These are phyloP conservation scores for Phycomyces blakesleeanus DNA, from an alignment of 192 early-diverging fungal species.

Conservation along the genomic window DNA sequence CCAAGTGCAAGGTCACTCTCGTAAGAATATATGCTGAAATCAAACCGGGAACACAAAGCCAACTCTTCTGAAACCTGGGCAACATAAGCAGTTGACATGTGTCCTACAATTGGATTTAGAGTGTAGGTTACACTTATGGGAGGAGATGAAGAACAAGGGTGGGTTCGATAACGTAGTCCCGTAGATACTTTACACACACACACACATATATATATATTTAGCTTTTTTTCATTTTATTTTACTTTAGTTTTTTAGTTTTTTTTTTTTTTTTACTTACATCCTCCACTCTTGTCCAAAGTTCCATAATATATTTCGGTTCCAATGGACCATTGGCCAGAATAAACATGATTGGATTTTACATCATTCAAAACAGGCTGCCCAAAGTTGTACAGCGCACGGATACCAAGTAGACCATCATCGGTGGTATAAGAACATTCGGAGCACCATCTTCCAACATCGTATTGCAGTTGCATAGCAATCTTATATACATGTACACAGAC, in stretches of 20 bases:
- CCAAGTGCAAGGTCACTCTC: slow-evolving; percentile 86
- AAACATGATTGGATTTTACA: background rate
- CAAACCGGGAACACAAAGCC: slow-evolving; percentile 77
- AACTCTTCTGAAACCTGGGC: slow-evolving; percentile 68
- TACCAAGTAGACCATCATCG: slow-evolving; percentile 73
- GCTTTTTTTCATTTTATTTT: no score
- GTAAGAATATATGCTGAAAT: slow-evolving; percentile 89
- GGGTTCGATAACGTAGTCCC: slow-evolving; percentile 67
- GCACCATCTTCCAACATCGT: slow-evolving; percentile 70
- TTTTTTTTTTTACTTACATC: slow-evolving; percentile 51
- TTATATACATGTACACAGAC: no score
- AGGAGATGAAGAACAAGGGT: slow-evolving; percentile 39
- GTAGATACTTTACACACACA: slow-evolving; percentile 47
- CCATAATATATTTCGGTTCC: slow-evolving; percentile 76
- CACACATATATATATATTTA: no score
- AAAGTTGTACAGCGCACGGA: slow-evolving; percentile 80
- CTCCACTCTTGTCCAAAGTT: slow-evolving; percentile 82
- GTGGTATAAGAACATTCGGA: slow-evolving; percentile 73
- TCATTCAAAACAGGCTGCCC: slow-evolving; percentile 32
- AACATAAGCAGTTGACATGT: slow-evolving; percentile 79
- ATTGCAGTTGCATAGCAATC: slow-evolving; percentile 63
- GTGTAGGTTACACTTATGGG: slow-evolving; percentile 66
- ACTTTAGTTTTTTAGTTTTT: background rate
- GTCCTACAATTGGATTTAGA: slow-evolving; percentile 92
- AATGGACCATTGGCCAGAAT: slow-evolving; percentile 53